Evolutionary conservation across 371 early-diverging fungal species (phyloP).

Genomic region (Conidiobolus incongruus): DNA sequence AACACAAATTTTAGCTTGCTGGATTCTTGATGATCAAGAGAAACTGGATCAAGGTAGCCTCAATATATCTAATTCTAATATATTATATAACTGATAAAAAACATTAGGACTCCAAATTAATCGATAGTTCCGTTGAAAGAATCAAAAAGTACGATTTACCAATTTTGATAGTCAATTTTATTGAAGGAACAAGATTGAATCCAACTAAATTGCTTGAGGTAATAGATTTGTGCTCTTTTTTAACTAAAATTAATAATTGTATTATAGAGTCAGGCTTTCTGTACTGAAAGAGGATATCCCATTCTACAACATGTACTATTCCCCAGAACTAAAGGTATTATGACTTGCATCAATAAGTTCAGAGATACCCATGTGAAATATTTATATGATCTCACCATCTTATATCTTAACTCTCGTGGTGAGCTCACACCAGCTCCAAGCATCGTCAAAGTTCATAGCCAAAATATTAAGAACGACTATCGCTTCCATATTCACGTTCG

Average conservation of each 20-base stretch:
- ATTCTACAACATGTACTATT: constrained; percentile 39
- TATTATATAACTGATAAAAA: neutral
- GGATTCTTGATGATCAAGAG: constrained; percentile 43
- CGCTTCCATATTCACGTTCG: constrained; percentile 41
- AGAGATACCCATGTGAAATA: constrained; percentile 33
- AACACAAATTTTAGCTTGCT: constrained; percentile 20
- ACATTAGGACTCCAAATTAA: constrained; percentile 26
- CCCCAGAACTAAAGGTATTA: constrained; percentile 66
- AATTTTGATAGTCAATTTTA: constrained; percentile 47
- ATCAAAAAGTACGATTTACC: constrained; percentile 31
- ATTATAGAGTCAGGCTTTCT: constrained; percentile 28
- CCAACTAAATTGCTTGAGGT: constrained; percentile 28
- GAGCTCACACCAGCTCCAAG: constrained; percentile 17
- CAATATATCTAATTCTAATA: neutral
- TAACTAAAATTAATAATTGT: neutral
- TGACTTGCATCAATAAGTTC: constrained; percentile 31
- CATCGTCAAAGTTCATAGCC: constrained; percentile 28
- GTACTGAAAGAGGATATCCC: constrained; percentile 23
- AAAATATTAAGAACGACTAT: constrained; percentile 26
- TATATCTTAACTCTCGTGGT: constrained; percentile 20
- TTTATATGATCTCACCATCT: constrained; percentile 42
- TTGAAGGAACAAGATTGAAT: constrained; percentile 45
- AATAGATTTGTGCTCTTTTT: neutral
- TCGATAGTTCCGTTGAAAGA: constrained; percentile 25
- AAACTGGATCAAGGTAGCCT: constrained; percentile 22